These are phyloP conservation scores for Colletotrichum sp. DNA, from an alignment of 2,329 filamentous ascomycete species.

Conservation along the genomic window DNA sequence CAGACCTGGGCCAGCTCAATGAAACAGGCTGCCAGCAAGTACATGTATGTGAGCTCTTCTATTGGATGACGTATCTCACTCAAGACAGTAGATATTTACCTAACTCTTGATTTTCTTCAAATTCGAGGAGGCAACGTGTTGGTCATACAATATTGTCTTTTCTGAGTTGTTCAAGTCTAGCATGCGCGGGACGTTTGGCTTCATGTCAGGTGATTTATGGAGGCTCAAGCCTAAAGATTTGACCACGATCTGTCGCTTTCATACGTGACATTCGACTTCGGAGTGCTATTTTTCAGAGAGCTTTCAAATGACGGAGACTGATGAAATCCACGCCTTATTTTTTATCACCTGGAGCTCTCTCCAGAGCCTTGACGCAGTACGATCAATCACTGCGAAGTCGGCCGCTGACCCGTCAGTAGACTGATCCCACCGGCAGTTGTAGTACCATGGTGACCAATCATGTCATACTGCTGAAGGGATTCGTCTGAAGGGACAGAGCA, in stretches of 20 bases:
- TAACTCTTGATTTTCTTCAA: fast-evolving
- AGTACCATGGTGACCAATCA: neutral
- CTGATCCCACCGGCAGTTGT: neutral
- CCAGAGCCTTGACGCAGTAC: neutral
- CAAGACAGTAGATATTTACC: neutral
- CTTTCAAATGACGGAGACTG: neutral
- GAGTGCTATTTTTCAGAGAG: neutral
- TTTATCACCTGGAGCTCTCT: neutral
- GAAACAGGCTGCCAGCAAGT: neutral
- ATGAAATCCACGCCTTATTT: fast-evolving
- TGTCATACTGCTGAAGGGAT: neutral
- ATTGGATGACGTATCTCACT: neutral
- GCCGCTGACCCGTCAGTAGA: neutral
- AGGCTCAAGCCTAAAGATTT: neutral
- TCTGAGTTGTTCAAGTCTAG: neutral
- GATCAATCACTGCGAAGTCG: neutral
- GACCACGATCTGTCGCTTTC: neutral
- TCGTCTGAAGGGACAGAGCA: neutral
- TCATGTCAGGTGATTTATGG: neutral
- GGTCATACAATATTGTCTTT: neutral
- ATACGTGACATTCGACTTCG: neutral
- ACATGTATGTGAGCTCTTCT: neutral
- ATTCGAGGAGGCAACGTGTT: neutral
- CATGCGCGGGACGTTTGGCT: neutral
- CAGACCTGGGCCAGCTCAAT: neutral